Base-by-base conservation (phyloP, 257 asterid genomes). In the Nicotiana attenuata region DNA sequence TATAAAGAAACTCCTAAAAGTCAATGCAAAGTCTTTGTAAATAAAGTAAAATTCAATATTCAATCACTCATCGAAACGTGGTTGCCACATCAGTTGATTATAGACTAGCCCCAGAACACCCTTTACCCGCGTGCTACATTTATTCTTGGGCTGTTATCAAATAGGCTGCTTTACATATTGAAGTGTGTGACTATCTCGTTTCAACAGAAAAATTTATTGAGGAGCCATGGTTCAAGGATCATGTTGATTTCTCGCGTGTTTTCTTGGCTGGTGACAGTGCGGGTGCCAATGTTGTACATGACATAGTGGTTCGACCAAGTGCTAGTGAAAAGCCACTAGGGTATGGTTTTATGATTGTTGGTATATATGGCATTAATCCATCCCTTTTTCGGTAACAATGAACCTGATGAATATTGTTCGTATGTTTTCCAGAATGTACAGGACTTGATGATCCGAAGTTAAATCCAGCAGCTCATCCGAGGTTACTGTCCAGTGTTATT, bases 241-340 rank as follows among this genome's bases (percentile, higher is more conserved):
- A 80, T 86, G 98, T 85, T 2, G 93, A 92, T 67, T 89, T 93
- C 20, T 3, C 52, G 0, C 90, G 90, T 38, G 88, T 90, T 10
- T 93, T 73, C 81, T 29, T 91, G 69, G 92, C 90, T 13, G 97
- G 98, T 13, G 97, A 94, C 78, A 94, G 98, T 81, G 96, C 97
- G 11, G 98, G 98, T 61, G 97, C 92, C 5, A 94, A 91, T 56
- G 83, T 92, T 45, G 87, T 89, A 0, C 97, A 94, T 63, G 81
- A 91, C 86, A 85, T 88, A 85, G 81, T 85, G 14, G 81, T 87
- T 31, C 88, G 89, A 41, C 86, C 81, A 26, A 56, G 84, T 10
- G 66, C 66, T 61, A 61, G 66, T 61, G 24, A 9, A 3, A 81
- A 81, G 1, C 52, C 38, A 24, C 26, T 53, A 17, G 83, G 59